Evolutionary conservation across 2,329 filamentous ascomycete genomes (phyloP), one percentile per base, ranked within the genome.

Genomic region (Aureobasidium sp.): DNA sequence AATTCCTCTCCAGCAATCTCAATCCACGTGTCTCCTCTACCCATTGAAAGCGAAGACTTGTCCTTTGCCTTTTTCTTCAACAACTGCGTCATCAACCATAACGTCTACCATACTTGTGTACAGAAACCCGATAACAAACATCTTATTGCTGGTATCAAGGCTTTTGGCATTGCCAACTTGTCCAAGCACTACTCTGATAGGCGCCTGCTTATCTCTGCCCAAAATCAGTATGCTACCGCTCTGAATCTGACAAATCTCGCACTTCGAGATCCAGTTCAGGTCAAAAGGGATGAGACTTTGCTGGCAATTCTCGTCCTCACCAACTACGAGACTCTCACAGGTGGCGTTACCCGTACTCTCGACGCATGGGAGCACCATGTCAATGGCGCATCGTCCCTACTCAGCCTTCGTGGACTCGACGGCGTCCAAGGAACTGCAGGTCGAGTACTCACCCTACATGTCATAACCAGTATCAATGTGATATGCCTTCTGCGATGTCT

Each of bases 331-430:
- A 55, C 61, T 13, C 34, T 56, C 12, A 55, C 51, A 34, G 61
- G 61, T 6, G 44, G 44, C 5, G 41, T 37, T 7, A 39, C 24
- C 5, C 39, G 44, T 15, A 47, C 32, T 20, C 26, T 62, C 10
- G 52, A 48, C 12, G 50, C 50, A 29, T 62, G 61, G 61, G 61
- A 55, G 20, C 50, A 56, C 15, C 61, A 62, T 50, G 47, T 62
- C 24, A 48, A 62, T 24, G 61, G 61, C 13, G 34, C 61, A 13
- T 13, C 61, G 1, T 34, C 61, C 5, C 24, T 62, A 7, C 41
- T 62, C 24, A 36, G 32, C 12, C 44, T 56, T 15, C 50, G 61
- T 20, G 61, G 61, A 6, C 43, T 47, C 20, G n/a, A 56, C 15
- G 57, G 57, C 13, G 44, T 60, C 12, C 32, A 51, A 51, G 34